Evolutionary conservation across 2,329 filamentous ascomycete genomes (phyloP).

Genomic region (Xylaria sp.): DNA sequence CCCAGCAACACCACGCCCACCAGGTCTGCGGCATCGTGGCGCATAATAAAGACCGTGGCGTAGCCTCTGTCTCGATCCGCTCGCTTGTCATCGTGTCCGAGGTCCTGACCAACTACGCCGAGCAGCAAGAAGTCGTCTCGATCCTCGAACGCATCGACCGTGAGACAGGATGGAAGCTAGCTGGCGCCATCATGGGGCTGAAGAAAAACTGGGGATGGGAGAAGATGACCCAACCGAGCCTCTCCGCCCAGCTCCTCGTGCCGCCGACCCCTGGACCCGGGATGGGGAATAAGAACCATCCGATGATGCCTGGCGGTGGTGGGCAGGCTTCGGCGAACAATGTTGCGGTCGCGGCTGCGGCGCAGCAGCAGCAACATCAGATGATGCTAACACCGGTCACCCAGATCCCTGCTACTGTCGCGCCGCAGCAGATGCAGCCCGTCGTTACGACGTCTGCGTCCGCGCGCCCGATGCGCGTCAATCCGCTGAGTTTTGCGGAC

Average conservation of each 20-base stretch:
- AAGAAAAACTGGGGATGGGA: conserved; percentile 81
- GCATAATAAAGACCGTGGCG: conserved; percentile 79
- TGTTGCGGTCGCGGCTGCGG: conserved; percentile 29
- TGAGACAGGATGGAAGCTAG: conserved; percentile 80
- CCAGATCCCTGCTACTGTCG: conserved; percentile 29
- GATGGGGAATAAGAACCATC: conserved; percentile 27
- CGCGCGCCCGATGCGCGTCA: conserved; percentile 53
- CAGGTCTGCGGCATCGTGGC: conserved; percentile 90
- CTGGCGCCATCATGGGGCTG: conserved; percentile 73
- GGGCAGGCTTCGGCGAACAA: conserved; percentile 19
- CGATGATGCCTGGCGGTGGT: too few relatives aligned
- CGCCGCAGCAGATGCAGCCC: conserved; percentile 40
- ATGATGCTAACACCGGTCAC: conserved; percentile 36
- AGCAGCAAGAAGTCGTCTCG: conserved; percentile 80
- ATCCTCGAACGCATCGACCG: conserved; percentile 78
- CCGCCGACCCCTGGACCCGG: conserved; percentile 3
- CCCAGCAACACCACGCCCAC: conserved; percentile 76
- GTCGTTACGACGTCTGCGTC: conserved; percentile 33
- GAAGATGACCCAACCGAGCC: conserved; percentile 41
- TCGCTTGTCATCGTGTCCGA: conserved; percentile 80
- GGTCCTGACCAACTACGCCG: conserved; percentile 68
- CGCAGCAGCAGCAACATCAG: conserved; percentile 32
- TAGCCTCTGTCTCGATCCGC: conserved; percentile 79
- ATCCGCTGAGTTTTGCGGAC: conserved; percentile 76
- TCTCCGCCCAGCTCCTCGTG: conserved; percentile 35